Evolutionary conservation across 805 yeast species (phyloP), one percentile per base, ranked within the genome.

Genomic region (Groenewaldozyma tartarivorans): DNA sequence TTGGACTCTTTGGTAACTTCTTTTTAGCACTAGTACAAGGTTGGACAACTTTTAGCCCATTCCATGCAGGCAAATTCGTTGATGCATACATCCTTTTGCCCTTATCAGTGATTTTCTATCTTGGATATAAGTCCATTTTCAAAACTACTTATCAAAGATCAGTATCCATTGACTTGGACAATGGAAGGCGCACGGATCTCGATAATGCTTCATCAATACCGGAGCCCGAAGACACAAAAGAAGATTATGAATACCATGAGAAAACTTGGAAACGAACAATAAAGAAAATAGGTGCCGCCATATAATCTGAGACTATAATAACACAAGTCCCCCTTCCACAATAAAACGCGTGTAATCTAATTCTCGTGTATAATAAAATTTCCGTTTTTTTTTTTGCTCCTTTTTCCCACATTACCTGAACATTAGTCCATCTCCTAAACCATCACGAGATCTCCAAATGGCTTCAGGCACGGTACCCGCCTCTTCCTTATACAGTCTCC

Each of bases 401-500:
- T n/a, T n/a, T n/a, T n/a, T n/a, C n/a, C n/a, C n/a, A n/a, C n/a
- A n/a, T 52, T 53, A 81, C 50, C 90, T 64, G 50, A 82, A 84
- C 69, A 82, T 60, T 57, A 70, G 57, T 0, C 90, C 90, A 51
- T 78, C 81, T 2, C 79, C 75, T 36, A 74, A 82, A 3, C 79
- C 79, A 11, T 85, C 85, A 54, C 81, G 84, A 5, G 69, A 59
- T 43, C 88, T 67, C 85, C 88, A 81, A 40, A 75, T 74, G 1
- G 79, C 72, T 6, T 67, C 65, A 4, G 82, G 76, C 1, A 77
- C 71, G 2, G 77, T 71, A 24, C 80, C 77, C 39, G 72, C 75
- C 52, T 87, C 95, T 33, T 70, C 48, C 48, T 74, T 76, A 49
- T 79, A 81, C 36, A 81, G 58, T 50, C 94, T 67, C 90, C 94